phyloP scores from a whole-genome alignment of 345 rosid genomes.

The Lumnitzera racemosa region DNA sequence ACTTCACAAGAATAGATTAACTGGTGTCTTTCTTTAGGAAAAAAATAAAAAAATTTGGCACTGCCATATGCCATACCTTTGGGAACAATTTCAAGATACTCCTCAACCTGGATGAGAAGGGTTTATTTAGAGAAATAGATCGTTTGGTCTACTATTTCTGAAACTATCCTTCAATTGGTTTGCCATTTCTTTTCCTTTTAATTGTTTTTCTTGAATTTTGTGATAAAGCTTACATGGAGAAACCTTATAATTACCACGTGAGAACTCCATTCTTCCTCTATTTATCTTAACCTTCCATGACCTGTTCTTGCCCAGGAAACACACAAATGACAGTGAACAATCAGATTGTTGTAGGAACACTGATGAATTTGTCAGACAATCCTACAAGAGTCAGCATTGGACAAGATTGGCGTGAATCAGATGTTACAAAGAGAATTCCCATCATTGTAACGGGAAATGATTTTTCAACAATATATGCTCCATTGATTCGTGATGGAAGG shows the following conservation, averaged over 20 bases:
- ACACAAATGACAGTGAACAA: slow-evolving; percentile 95
- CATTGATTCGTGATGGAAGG: slow-evolving; percentile 97
- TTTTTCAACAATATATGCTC: slow-evolving; percentile 81
- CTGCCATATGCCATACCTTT: too few species aligned
- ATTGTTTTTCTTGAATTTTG: too few species aligned
- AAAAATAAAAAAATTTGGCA: too few species aligned
- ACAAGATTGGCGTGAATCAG: slow-evolving; percentile 92
- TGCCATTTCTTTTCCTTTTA: too few species aligned
- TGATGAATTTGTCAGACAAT: slow-evolving; percentile 88
- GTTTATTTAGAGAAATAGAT: too few species aligned
- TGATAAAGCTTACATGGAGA: too few species aligned
- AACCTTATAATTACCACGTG: too few species aligned
- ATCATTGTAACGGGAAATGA: slow-evolving; percentile 89
- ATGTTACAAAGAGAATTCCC: slow-evolving; percentile 73
- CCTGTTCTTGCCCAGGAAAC: slow-evolving; percentile 39
- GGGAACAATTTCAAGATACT: background rate
- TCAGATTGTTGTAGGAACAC: slow-evolving; percentile 86
- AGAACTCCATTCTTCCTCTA: background rate
- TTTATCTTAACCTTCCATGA: background rate
- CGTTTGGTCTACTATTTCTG: background rate
- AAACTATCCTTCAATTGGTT: background rate
- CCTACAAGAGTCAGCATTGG: slow-evolving; percentile 95
- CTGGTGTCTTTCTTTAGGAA: too few species aligned
- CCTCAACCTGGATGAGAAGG: background rate
- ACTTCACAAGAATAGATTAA: too few species aligned